Evolutionary conservation across 495 filamentous ascomycete genomes (phyloP), one percentile per base, ranked within the genome.

Genomic region (Tuber indicum): DNA sequence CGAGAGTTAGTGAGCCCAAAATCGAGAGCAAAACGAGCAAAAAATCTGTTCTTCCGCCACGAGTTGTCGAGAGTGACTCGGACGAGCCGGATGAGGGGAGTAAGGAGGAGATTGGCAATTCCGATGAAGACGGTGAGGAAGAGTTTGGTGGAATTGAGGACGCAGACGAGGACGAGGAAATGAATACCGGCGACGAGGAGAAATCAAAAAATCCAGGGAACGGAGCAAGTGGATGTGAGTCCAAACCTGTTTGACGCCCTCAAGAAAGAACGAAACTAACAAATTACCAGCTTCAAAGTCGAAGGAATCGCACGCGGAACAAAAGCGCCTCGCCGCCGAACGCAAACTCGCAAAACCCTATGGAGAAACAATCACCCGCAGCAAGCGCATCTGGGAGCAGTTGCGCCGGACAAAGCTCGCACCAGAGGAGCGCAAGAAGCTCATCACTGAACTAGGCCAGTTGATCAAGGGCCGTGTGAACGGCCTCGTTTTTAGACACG

Each of bases 401-500:
- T 85, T 99, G 78, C 91, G 96, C 75, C 89, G 92, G 77, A 97
- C 97, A 85, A 93, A 97, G 81, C 92, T 98, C 1, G 91, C 93
- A 26, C 87, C 88, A 75, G 92, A 94, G 62, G 93, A 98, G 84
- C 88, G 96, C 74, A 92, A 95, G 84, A 88, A 91, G 84, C 88
- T 98, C 32, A 91, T 98, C 46, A 89, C 89, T 39, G 94, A 98
- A 86, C 88, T 98, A 9, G 97, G 94, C 84, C 89, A 90, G 72
- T 94, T 98, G 80, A 92, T 97, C 81, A 96, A 92, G 9, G 94
- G 94, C 36, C 88, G 91, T 26, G 91, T 98, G 81, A 93, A 93
- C 83, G 96, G 98, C 72, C 97, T 97, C 77, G 95, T 97, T 41
- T 92, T 99, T 86, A 99, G 98, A 87, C 96, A 99, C 84, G 96